Percentiles rank a stretch among this genome's conserved stretches.
phyloP scores from a whole-genome alignment of 2,329 filamentous ascomycete genomes.

The Albifimbria verrucaria region DNA sequence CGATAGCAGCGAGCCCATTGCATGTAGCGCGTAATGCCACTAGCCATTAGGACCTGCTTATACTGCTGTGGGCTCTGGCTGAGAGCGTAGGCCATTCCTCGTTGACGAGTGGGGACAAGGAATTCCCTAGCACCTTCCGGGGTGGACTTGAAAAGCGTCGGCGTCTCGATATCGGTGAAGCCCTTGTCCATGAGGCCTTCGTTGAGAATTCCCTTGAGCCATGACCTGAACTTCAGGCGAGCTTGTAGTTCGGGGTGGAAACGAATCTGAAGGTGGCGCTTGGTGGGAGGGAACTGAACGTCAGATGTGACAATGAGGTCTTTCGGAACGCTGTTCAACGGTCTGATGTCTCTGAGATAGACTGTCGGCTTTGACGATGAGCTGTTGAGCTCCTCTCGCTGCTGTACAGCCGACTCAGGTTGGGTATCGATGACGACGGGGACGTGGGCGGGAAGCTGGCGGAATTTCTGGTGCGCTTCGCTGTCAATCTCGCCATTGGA shows the following conservation, averaged over 20 bases:
- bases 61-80: constrained; percentile 98
- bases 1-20: constrained; percentile 95
- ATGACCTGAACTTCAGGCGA: constrained; percentile 68
- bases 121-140: constrained; percentile 95
- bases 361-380: constrained; percentile 47
- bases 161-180: constrained; percentile 85
- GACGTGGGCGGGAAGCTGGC: constrained; percentile 45
- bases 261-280: constrained; percentile 81
- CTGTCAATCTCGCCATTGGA: constrained; percentile 34
- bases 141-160: constrained; percentile 93
- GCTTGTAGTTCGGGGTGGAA: constrained; percentile 65
- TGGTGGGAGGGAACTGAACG: constrained; percentile 68
- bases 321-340: constrained; percentile 37
- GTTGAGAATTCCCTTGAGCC: constrained; percentile 50
- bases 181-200: constrained; percentile 51
- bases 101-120: constrained; percentile 77
- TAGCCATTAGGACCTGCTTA: constrained; percentile 96
- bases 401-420: constrained; percentile 19
- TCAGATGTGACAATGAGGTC: constrained; percentile 74
- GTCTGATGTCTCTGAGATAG: constrained; percentile 55
- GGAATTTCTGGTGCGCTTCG: constrained; percentile 38
- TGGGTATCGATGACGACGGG: constrained; percentile 48
- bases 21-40: constrained; percentile 77
- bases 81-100: constrained; percentile 72
- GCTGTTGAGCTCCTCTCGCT: constrained; percentile 16